phyloP scores from a whole-genome alignment of 2,329 filamentous ascomycete species.

The Alternaria arbusti region DNA sequence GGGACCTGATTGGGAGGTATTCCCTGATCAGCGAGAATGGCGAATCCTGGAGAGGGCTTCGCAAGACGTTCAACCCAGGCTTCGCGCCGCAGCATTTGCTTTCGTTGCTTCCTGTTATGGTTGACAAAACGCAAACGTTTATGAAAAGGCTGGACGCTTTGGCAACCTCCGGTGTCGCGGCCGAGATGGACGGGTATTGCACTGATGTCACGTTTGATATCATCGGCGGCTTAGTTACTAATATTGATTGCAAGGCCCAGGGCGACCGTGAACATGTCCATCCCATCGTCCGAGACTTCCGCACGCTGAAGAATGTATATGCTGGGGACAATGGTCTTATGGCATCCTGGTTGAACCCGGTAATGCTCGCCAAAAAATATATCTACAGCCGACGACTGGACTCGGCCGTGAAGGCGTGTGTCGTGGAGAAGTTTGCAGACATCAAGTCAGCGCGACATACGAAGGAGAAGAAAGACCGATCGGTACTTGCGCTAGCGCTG shows the following conservation, averaged over 20 bases:
- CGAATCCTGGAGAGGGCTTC: conserved; percentile 44
- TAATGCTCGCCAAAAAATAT: conserved; percentile 21
- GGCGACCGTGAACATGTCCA: conserved; percentile 23
- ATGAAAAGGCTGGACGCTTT: conserved; percentile 37
- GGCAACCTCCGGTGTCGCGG: conserved; percentile 28
- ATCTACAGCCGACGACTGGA: conserved; percentile 33
- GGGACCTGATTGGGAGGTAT: conserved; percentile 31
- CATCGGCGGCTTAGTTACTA: conserved; percentile 41
- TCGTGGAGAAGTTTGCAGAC: conserved; percentile 32
- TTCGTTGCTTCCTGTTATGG: conserved; percentile 41
- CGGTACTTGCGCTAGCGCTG: conserved; percentile 44
- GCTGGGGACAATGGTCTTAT: conserved; percentile 25
- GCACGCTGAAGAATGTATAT: conserved; percentile 27
- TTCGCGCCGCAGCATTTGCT: conserved; percentile 47
- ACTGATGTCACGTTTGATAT: conserved; percentile 46
- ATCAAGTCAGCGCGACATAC: conserved; percentile 26
- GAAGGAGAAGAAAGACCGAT: conserved; percentile 33
- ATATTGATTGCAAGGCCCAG: conserved; percentile 39
- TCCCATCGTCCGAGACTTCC: conserved; percentile 36
- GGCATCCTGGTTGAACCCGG: conserved; percentile 31
- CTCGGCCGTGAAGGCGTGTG: conserved; percentile 33
- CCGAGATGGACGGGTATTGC: conserved; percentile 40
- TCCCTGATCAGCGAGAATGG: conserved; percentile 39
- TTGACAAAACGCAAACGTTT: conserved; percentile 46
- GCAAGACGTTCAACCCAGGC: conserved; percentile 46